Base-by-base conservation (phyloP, 2,329 filamentous ascomycete genomes). In the Alternaria novae-zelandiae region DNA sequence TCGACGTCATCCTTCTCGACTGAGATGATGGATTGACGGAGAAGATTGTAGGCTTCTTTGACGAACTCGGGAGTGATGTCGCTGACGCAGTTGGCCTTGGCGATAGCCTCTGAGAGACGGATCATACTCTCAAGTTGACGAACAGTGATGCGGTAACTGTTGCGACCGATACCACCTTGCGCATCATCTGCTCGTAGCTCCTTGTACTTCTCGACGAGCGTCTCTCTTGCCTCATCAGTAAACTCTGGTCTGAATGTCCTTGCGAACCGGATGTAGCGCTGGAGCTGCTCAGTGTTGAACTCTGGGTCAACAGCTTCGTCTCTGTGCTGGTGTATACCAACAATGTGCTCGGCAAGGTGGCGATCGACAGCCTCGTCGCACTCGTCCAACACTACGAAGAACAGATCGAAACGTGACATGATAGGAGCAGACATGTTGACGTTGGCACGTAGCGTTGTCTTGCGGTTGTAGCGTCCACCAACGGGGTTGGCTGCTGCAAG, bases 371-470 rank as follows among this genome's bases (percentile, higher is more conserved):
- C 83, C 82, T 98, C 95, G 76, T 97, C 97, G 79, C 95, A 98
- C 75, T 99, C 96, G 78, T 99, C 96, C 1, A 98, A 87, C 25
- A 99, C 91, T 57, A 99, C 94, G 77, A 99, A 99, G 86, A 99
- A 99, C 10, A 99, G 86, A 84, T 99, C 96, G 81, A 99, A 99
- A 85, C 96, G 92, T 57, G 93, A 97, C 96, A 99, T 99, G 84
- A 99, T 99, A 62, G 96, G 96, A 2, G 96, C 96, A 25, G 91
- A 95, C 92, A 99, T 97, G 83, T 98, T 98, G 82, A 99, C 95
- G 80, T 99, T 99, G 67, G 93, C 89, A 55, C 96, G 89, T 7
- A 99, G 87, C 0, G 96, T 97, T 0, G 92, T 91, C 84, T 98
- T 99, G 74, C 95, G 92, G 83, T 99, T 97, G 82, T 99, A 97